Evolutionary conservation across 805 yeast species (phyloP), one percentile per base, ranked within the genome.

Genomic region (Candida oleophila): DNA sequence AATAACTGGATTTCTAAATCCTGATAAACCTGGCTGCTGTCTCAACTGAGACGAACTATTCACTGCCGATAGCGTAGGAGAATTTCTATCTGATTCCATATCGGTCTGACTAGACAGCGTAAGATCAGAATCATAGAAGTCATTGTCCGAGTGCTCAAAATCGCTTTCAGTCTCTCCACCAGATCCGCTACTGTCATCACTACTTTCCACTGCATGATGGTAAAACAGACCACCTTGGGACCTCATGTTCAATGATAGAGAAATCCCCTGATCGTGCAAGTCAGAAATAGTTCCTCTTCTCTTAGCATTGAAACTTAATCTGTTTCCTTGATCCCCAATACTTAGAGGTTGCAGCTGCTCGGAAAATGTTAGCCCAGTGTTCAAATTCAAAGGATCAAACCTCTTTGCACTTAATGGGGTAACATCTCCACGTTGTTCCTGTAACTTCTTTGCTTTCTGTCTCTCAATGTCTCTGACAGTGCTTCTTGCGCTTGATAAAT

Each of bases 161-260:
- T 42, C 45, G 18, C 39, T 20, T 34, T 41, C 44, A n/a, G 30
- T 32, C 5, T 41, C 44, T 7, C 8, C 12, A 2, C 32, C 38
- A 22, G 22, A 32, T 38, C 45, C 51, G 34, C 48, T 32, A 20
- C 19, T 16, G 3, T 44, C 15, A 22, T 41, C 41, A 35, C 50
- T 45, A 15, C 48, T 45, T 18, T 53, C 60, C 14, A 61, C 48
- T 0, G 62, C 52, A 33, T 61, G 56, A 44, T 64, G 59, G 49
- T 62, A 62, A 39, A 64, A 63, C 37, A 56, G 52, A 35, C 64
- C 64, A 0, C 68, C 66, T 45, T 65, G 71, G 2, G 92, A 80
- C 48, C 83, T 83, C 84, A 91, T 87, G 43, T 85, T 83, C 49
- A 88, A 77, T 1, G 94, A 82, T 3, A 90, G 79, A 1, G 74